A percentile compares a stretch with the other conserved stretches of the same genome.
phyloP scores from a whole-genome alignment of 495 filamentous ascomycete species.

The Recurvomyces mirabilis region DNA sequence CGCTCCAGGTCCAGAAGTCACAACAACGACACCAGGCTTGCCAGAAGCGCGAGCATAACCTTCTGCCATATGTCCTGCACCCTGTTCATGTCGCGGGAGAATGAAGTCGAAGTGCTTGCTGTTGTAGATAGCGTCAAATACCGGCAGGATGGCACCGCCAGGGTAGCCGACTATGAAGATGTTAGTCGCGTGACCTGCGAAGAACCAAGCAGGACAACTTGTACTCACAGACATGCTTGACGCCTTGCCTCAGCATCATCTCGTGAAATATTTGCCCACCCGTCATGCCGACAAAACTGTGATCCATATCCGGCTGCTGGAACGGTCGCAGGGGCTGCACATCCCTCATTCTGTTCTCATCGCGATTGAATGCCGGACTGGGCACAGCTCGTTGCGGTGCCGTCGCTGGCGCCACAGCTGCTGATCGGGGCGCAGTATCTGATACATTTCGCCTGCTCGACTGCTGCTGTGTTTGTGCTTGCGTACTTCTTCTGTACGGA shows the following conservation, averaged over 20 bases:
- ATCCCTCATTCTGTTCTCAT: conserved; percentile 26
- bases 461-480: conserved; percentile 11
- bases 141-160: conserved; percentile 71
- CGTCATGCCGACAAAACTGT: conserved; percentile 76
- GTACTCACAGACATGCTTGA: conserved; percentile 62
- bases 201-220: neutral
- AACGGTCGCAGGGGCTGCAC: conserved; percentile 30
- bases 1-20: conserved; percentile 68
- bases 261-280: conserved; percentile 98
- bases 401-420: conserved; percentile 26
- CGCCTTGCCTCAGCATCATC: conserved; percentile 89
- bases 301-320: conserved; percentile 33
- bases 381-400: conserved; percentile 26
- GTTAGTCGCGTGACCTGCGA: conserved; percentile 7
- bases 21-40: conserved; percentile 65
- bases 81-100: conserved; percentile 68
- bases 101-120: conserved; percentile 72
- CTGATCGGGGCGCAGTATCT: conserved; percentile 24
- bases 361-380: conserved; percentile 33
- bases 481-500: conserved; percentile 23
- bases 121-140: conserved; percentile 75
- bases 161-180: conserved; percentile 51
- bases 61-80: conserved; percentile 72
- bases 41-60: conserved; percentile 67
- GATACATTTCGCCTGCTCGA: conserved; percentile 15